phyloP scores from a whole-genome alignment of 2,329 filamentous ascomycete genomes.

The Thielaviopsis euricoi region DNA sequence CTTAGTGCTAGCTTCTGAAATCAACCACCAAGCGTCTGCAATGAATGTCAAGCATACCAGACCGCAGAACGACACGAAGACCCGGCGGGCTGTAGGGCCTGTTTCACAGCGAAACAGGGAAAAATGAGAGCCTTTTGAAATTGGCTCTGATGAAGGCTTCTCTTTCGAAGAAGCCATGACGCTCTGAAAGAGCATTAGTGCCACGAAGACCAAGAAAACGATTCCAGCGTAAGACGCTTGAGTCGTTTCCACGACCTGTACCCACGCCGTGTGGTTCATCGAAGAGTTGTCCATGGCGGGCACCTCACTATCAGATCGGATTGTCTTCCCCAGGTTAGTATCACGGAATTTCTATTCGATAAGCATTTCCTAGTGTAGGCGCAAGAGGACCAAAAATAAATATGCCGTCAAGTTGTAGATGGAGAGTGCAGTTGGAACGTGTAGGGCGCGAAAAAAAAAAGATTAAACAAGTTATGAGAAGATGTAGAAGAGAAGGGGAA shows the following conservation, averaged over 20 bases:
- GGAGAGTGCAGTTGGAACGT: too few relatives aligned
- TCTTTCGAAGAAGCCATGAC: neutral
- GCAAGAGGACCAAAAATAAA: neutral
- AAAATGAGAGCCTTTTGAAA: neutral
- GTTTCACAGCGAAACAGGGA: constrained; percentile 6
- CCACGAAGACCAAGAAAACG: neutral
- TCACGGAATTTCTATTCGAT: neutral
- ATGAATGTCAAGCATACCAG: constrained; percentile 3
- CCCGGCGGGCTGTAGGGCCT: constrained; percentile 5
- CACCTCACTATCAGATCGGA: neutral
- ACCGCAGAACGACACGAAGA: constrained; percentile 6
- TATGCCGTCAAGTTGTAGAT: neutral
- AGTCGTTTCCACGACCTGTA: neutral
- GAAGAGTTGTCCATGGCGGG: neutral
- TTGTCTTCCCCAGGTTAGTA: neutral
- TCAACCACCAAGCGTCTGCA: constrained; percentile 6
- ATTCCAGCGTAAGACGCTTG: neutral
- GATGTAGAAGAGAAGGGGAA: too few relatives aligned
- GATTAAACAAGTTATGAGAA: too few relatives aligned
- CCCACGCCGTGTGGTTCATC: neutral
- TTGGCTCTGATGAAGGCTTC: neutral
- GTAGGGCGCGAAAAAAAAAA: too few relatives aligned
- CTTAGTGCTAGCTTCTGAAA: neutral
- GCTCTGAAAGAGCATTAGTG: neutral
- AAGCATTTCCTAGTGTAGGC: neutral